Evolutionary conservation across 202 grass and related monocot species (phyloP), one percentile per base, ranked within the genome.

Genomic region (Brachypodium distachyon): DNA sequence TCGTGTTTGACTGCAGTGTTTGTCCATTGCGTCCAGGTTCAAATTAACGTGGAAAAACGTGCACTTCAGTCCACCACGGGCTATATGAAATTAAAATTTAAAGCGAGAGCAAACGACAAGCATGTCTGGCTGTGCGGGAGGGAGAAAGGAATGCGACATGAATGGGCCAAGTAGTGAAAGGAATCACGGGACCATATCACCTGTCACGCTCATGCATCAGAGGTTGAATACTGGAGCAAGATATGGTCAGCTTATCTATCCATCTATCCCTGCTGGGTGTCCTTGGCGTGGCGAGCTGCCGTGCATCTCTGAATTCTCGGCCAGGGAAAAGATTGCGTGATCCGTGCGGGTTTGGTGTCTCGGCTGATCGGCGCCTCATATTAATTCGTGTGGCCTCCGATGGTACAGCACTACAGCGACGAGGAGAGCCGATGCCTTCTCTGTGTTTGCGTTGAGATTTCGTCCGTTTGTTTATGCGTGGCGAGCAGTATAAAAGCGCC

Each of bases 81-180:
- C n/a, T n/a, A n/a, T n/a, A n/a, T n/a, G n/a, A n/a, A n/a, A n/a
- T n/a, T n/a, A n/a, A n/a, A n/a, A n/a, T n/a, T n/a, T n/a, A n/a
- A n/a, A n/a, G n/a, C n/a, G 33, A 46, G 17, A 61, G 16, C 59
- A 8, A 36, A 23, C 3, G 12, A 0, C n/a, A 4, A 47, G 50
- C 19, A 23, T 41, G 26, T 44, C 46, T 44, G 65, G n/a, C 71
- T 18, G 77, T 36, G 54, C 21, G 34, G 29, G 44, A 36, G 42
- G n/a, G n/a, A n/a, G n/a, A n/a, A n/a, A 60, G 12, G 31, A 13
- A 12, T 34, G 3, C 3, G 68, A 69, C 85, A 68, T n/a, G n/a
- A n/a, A n/a, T n/a, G n/a, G 26, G 12, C 7, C 80, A 83, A 79
- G 74, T 74, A 68, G 80, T 14, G 74, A 23, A 71, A 73, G 42